A percentile compares a stretch with the other conserved stretches of the same genome.
Conservation (phyloP, 805 yeast species). For the Starmerella kuoi region DNA sequence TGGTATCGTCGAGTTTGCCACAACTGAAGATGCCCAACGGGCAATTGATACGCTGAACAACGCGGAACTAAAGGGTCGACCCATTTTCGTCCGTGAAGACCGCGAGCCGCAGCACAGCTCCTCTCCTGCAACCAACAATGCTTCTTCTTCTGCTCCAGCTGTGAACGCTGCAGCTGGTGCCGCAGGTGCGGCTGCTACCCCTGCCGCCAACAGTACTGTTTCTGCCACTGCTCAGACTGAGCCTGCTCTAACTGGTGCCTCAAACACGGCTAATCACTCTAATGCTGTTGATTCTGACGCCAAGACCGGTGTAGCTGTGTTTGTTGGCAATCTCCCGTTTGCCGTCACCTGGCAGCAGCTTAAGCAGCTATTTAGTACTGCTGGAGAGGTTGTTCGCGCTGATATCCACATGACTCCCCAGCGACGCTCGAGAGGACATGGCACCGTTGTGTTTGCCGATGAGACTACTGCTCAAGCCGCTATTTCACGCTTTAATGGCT, state of each 20-base stretch:
- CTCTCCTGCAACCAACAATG: background rate
- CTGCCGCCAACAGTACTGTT: background rate
- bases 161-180: background rate
- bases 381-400: constrained; percentile 71
- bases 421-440: constrained; percentile 78
- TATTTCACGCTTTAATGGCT: constrained; percentile 54
- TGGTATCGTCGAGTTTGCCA: constrained; percentile 65
- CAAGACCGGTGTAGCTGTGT: constrained; percentile 32
- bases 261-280: background rate
- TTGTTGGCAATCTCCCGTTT: constrained; percentile 73
- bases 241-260: background rate
- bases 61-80: constrained; percentile 61
- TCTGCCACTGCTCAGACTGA: background rate
- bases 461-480: constrained; percentile 63
- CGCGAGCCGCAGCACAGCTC: constrained; percentile 50
- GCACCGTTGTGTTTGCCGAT: constrained; percentile 59
- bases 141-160: background rate
- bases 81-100: constrained; percentile 73
- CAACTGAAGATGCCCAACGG: constrained; percentile 52
- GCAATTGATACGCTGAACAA: constrained; percentile 66
- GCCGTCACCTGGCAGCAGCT: constrained; percentile 73
- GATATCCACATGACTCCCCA: constrained; percentile 54
- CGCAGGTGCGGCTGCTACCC: background rate
- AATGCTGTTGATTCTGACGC: background rate
- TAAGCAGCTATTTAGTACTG: constrained; percentile 68